A percentile compares a stretch with the other conserved stretches of the same genome.
Evolutionary conservation across 805 yeast species (phyloP).

Genomic region (Suhomyces tanzawaensis): DNA sequence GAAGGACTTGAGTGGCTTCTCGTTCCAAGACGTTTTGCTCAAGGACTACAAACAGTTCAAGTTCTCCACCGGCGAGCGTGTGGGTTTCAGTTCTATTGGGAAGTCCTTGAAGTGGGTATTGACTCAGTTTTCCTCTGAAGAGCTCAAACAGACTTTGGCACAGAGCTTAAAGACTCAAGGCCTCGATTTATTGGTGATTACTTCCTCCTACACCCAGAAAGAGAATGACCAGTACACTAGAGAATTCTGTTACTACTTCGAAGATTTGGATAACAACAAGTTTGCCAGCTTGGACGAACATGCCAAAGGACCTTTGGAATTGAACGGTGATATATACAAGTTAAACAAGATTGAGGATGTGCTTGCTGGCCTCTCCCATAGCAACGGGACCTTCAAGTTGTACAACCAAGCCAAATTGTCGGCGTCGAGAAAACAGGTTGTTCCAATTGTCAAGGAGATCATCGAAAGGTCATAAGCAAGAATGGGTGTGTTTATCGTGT

Average conservation of each 20-base stretch:
- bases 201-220: conserved; percentile 39
- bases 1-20: conserved; percentile 59
- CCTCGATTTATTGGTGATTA: conserved; percentile 31
- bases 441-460: conserved; percentile 51
- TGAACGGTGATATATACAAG: conserved; percentile 25
- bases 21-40: conserved; percentile 58
- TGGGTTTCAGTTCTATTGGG: conserved; percentile 80
- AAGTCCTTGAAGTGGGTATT: conserved; percentile 58
- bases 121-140: conserved; percentile 19
- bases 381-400: conserved; percentile 17
- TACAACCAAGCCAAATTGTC: conserved; percentile 48
- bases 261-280: conserved; percentile 8
- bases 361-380: conserved; percentile 12
- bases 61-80: conserved; percentile 27
- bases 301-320: conserved; percentile 20
- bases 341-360: conserved; percentile 12
- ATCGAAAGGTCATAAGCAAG: conserved; percentile 17
- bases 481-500: too few species aligned
- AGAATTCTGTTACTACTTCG: conserved; percentile 31
- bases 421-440: conserved; percentile 86
- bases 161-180: conserved; percentile 13
- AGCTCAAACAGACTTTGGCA: conserved; percentile 22
- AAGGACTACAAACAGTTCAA: conserved; percentile 83
- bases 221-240: conserved; percentile 31
- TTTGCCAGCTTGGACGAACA: conserved; percentile 20